Conservation (phyloP, 371 early-diverging fungal species). For the Phascolomyces articulosus region DNA sequence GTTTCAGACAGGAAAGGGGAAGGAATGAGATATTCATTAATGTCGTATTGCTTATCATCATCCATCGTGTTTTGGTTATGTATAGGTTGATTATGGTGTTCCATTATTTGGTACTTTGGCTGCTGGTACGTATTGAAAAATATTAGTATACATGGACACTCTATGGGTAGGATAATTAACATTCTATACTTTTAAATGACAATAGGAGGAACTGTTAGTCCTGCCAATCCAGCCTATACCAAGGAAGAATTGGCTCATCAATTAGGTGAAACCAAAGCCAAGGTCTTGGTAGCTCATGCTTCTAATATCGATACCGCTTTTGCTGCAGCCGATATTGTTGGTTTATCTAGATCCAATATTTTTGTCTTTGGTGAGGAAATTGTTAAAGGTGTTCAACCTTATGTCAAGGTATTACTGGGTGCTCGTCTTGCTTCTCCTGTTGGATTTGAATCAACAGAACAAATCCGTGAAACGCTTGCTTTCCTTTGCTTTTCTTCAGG, state of each 20-base stretch:
- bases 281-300: slow-evolving; percentile 54
- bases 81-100: slow-evolving; percentile 22
- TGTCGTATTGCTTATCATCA: no score
- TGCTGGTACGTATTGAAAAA: slow-evolving; percentile 28
- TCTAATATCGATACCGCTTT: slow-evolving; percentile 52
- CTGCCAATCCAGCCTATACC: slow-evolving; percentile 80
- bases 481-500: slow-evolving; percentile 84
- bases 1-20: no score
- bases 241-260: slow-evolving; percentile 76
- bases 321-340: slow-evolving; percentile 59
- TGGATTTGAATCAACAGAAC: slow-evolving; percentile 19
- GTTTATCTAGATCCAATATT: slow-evolving; percentile 51
- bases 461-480: slow-evolving; percentile 48
- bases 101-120: slow-evolving; percentile 34
- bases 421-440: slow-evolving; percentile 19
- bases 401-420: slow-evolving; percentile 17
- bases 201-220: slow-evolving; percentile 67
- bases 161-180: not conserved
- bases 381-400: slow-evolving; percentile 43
- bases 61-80: no score
- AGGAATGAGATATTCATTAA: no score
- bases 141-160: not conserved
- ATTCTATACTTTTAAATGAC: not conserved
- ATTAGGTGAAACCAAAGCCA: slow-evolving; percentile 70
- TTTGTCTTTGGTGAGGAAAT: slow-evolving; percentile 60